Conservation (phyloP, 192 early-diverging fungal species). For the Endogone sp. region DNA sequence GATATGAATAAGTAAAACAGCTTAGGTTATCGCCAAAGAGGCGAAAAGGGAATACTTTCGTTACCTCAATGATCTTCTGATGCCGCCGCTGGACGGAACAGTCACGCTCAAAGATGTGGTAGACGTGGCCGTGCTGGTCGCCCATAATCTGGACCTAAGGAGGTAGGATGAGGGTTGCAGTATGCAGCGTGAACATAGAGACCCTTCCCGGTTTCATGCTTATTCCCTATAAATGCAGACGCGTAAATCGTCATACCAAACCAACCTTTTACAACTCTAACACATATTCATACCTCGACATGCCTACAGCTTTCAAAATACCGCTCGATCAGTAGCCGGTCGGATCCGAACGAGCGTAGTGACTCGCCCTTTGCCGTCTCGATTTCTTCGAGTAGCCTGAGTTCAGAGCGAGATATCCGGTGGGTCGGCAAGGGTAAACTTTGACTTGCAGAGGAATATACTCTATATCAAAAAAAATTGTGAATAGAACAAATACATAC, state of each 20-base stretch:
- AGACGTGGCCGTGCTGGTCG: conserved; percentile 52
- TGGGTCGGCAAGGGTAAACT: not conserved
- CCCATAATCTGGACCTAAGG: conserved; percentile 51
- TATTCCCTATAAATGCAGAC: too few relatives aligned
- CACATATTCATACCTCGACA: conserved; percentile 49
- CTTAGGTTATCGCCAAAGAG: too few relatives aligned
- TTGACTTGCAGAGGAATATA: not conserved
- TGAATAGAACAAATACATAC: too few relatives aligned
- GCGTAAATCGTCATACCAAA: too few relatives aligned
- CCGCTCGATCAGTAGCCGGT: conserved; percentile 54
- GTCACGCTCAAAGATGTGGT: conserved; percentile 56
- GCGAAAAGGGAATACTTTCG: too few relatives aligned
- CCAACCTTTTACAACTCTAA: too few relatives aligned
- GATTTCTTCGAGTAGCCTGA: conserved; percentile 44
- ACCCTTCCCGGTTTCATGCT: too few relatives aligned
- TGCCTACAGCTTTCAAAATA: conserved; percentile 53
- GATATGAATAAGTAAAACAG: too few relatives aligned
- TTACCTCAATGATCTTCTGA: conserved; percentile 63
- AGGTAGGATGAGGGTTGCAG: not conserved
- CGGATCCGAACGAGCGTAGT: conserved; percentile 52
- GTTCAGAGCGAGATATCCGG: conserved; percentile 4
- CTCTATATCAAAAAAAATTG: too few relatives aligned
- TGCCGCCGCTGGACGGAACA: conserved; percentile 63
- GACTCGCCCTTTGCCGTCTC: conserved; percentile 52
- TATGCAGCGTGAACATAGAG: conserved; percentile 6